Evolutionary conservation across 208 protist genomes (phyloP), one percentile per base, ranked within the genome.

Genomic region (Trypanosomatidae sp.): DNA sequence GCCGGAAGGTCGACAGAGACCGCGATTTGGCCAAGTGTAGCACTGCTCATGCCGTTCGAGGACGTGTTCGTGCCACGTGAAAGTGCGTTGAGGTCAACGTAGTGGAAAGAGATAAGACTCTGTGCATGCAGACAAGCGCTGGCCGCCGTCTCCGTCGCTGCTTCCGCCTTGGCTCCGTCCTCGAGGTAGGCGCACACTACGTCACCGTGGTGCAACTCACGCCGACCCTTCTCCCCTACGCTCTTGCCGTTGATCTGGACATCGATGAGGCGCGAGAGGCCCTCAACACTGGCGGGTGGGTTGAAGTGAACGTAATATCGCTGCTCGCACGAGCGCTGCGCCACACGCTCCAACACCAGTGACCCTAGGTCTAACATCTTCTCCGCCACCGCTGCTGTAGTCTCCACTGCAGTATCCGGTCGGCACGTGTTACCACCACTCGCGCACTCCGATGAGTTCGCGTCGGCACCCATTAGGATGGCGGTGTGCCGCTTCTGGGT

Each of bases 71-170:
- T 67, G 74, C 62, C 59, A 28, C 85, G 85, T 1, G 88, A 75
- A 50, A 93, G 76, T 43, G 76, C 84, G 67, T 90, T 91, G 28
- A 89, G 80, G 68, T 94, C 89, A 39, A 94, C 83, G 56, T 84
- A 94, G 77, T 94, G 89, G 52, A 91, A 90, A 7, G 81, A 76
- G 17, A 94, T 59, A 15, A 91, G 69, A 68, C 71, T 81, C 62
- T 91, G 84, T 58, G 85, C 79, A 3, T 59, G 53, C 33, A 68
- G 56, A 33, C 59, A 65, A 4, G 19, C 17, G 17, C 22, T 44
- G 15, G 64, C 25, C 15, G 39, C 64, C 44, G 62, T 49, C 30
- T 43, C 74, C 33, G 49, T 39, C 15, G 75, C 62, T 59, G 36
- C 64, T 15, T 53, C 64, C 39, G 19, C 44, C 44, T 53, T 25